Base-by-base conservation (phyloP, 805 yeast species). In the Yueomyces sp. region DNA sequence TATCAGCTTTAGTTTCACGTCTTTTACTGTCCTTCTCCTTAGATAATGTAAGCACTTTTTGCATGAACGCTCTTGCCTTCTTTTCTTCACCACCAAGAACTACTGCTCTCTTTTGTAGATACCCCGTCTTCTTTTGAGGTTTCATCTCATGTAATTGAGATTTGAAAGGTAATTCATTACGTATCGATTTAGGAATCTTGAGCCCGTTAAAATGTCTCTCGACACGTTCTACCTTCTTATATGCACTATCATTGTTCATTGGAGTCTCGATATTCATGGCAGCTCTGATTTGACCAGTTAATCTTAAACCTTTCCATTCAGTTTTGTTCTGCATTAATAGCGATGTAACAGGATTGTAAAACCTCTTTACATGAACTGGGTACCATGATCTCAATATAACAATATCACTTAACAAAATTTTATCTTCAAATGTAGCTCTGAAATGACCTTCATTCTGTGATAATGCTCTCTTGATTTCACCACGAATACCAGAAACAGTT, bases 381-480 rank as follows among this genome's bases (percentile, higher is more conserved):
- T 87, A 88, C 98, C 98, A 92, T 3, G 97, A 88, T 60, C 95
- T 80, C 60, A 92, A 67, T 54, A 90, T 80, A 12, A 92, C 75
- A 44, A 85, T 82, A 63, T 92, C 98, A 51, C 92, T 81, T 79
- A 92, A 72, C 44, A 90, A 72, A 36, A 90, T 76, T 65, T 88
- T 90, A 61, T 92, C 99, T 64, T 92, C 99, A 63, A 92, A 92
- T 1, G 96, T 80, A 9, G 98, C 99, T 59, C 99, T 77, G 70
- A 74, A 94, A 61, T 83, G 80, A 9, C 99, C 99, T 42, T 90
- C 97, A 0, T 96, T 96, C 53, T 84, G 83, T 7, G 95, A 76
- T 48, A 92, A 69, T 0, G 97, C 98, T 49, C 96, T 73, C 62
- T 92, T 92, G 54, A 92, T 90, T 63, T 92, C 97, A 63, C 99